phyloP scores from a whole-genome alignment of 1,139 yeast species.

The Yamadazyma dendronema region DNA sequence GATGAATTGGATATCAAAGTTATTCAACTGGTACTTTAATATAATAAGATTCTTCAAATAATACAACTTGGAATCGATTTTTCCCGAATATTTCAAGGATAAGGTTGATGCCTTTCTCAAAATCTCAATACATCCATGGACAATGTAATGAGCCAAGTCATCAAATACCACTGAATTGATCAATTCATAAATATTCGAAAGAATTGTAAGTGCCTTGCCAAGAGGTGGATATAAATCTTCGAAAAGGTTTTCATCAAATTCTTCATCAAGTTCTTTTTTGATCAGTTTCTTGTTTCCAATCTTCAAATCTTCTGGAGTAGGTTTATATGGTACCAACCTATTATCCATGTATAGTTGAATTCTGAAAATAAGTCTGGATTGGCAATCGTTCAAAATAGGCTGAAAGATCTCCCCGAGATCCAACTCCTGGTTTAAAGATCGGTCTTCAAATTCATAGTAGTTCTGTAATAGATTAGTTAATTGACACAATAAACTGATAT shows the following conservation, averaged over 20 bases:
- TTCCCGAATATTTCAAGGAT: slow-evolving; percentile 37
- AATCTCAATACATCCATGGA: slow-evolving; percentile 71
- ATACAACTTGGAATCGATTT: slow-evolving; percentile 62
- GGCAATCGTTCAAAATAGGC: slow-evolving; percentile 74
- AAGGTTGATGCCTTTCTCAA: slow-evolving; percentile 48
- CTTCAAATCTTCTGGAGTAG: slow-evolving; percentile 64
- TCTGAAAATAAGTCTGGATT: slow-evolving; percentile 74
- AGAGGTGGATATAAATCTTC: slow-evolving; percentile 72
- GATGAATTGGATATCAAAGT: slow-evolving; percentile 77
- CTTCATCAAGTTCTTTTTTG: slow-evolving; percentile 26
- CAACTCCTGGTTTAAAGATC: slow-evolving; percentile 23
- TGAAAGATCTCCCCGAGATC: slow-evolving; percentile 61
- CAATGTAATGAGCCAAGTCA: slow-evolving; percentile 83
- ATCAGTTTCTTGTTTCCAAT: slow-evolving; percentile 49
- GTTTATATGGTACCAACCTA: slow-evolving; percentile 63
- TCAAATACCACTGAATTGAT: slow-evolving; percentile 78
- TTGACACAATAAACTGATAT: slow-evolving; percentile 69
- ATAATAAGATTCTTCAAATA: slow-evolving; percentile 71
- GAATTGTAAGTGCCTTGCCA: slow-evolving; percentile 63
- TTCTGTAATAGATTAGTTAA: slow-evolving; percentile 68
- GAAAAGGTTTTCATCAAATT: slow-evolving; percentile 40
- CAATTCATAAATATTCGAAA: slow-evolving; percentile 78
- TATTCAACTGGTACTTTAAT: slow-evolving; percentile 67
- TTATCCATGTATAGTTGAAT: slow-evolving; percentile 72
- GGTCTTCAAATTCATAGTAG: slow-evolving; percentile 62